Evolutionary conservation across 2,329 filamentous ascomycete species (phyloP), one percentile per base, ranked within the genome.

Genomic region (Pezicula carpinea): DNA sequence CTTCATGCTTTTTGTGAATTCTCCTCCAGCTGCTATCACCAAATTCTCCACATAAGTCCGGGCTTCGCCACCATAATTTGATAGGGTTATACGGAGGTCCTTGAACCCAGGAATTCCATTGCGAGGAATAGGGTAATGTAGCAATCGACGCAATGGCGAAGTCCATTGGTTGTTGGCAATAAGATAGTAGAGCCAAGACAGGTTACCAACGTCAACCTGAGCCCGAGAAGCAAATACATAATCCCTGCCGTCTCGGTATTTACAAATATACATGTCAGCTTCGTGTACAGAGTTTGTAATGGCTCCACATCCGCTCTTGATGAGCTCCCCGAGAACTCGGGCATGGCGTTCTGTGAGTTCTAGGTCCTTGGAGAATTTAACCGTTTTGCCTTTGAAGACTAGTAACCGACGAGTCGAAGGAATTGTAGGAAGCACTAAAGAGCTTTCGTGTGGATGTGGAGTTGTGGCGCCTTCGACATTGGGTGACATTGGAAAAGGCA

Each of bases 51-150:
- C 76, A 60, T 97, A 99, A 44, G 89, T 83, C 39, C 93, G 83
- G 14, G 93, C 89, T 66, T 99, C 93, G 26, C 93, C 93, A 39
- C 89, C 89, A 63, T 99, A 99, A 66, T 97, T 99, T 5, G 93
- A 97, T 5, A 99, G 76, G 48, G 90, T 96, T 59, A 99, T 93
- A 43, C 77, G 81, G 64, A 87, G 74, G 6, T 77, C 73, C 49
- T 85, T 67, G 62, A 99, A 96, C 0, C 89, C 91, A 0, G 85
- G 80, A 31, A 99, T 82, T 1, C 89, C 88, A 7, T 83, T 65
- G 39, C 78, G 80, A 5, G 91, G 87, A 13, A 95, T 64, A 0
- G 93, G 93, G 56, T 99, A 99, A 63, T 99, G 93, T 19, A 99
- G 73, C 23, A 97, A 75, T 42, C 89, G 83, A 36, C 82, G 81